Percentiles rank a stretch among this genome's conserved stretches.
Conservation (phyloP, 2,329 filamentous ascomycete genomes). For the Coniochaeta hoffmannii region DNA sequence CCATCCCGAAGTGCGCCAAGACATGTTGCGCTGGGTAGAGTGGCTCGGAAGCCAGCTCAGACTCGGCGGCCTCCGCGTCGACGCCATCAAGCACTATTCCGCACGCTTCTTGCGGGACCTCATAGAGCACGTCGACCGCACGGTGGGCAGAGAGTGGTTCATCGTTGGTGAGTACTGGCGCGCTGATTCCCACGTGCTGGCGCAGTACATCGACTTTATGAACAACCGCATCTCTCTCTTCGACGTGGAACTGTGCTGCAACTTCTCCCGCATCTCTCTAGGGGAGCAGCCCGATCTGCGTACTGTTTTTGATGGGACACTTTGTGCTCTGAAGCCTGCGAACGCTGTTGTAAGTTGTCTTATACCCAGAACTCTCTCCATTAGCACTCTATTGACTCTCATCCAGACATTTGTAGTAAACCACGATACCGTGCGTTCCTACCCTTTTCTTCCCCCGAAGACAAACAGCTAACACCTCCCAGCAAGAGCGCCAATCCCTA, state of each 20-base stretch:
- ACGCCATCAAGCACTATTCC: constrained; percentile 28
- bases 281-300: constrained; percentile 47
- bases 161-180: constrained; percentile 66
- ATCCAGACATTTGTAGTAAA: constrained; percentile 55
- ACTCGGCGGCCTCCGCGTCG: constrained; percentile 24
- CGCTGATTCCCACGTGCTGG: constrained; percentile 46
- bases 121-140: constrained; percentile 16
- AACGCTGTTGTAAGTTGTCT: constrained; percentile 48
- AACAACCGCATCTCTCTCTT: constrained; percentile 50
- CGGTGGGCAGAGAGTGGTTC: constrained; percentile 45
- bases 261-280: constrained; percentile 53
- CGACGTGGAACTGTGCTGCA: constrained; percentile 59
- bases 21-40: constrained; percentile 23
- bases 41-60: constrained; percentile 22
- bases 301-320: constrained; percentile 49
- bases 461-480: constrained; percentile 8
- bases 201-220: constrained; percentile 49
- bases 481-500: constrained; percentile 55
- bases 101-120: constrained; percentile 22
- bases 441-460: not conserved
- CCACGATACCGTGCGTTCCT: constrained; percentile 49
- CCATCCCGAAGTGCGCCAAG: constrained; percentile 22
- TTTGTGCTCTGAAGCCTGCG: constrained; percentile 43
- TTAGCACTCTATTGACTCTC: not conserved
- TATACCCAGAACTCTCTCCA: too few relatives aligned